Base-by-base conservation (phyloP, 306 rosid species). In the Comarum palustre region DNA sequence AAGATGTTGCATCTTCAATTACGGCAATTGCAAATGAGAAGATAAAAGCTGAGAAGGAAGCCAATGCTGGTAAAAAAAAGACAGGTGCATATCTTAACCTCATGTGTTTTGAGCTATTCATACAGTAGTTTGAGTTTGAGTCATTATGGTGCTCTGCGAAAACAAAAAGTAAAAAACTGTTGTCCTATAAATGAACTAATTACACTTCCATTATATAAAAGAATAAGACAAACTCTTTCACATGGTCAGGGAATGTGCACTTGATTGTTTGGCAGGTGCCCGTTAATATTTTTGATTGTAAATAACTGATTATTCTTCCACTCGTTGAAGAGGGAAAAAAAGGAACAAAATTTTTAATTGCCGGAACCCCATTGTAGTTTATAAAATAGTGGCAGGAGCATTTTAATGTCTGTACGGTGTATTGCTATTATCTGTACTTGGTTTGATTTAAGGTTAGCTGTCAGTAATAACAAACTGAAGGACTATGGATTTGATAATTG, bases 21-120 rank as follows among this genome's bases (percentile, higher is more conserved):
- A 80, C 96, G 4, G 96, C 99, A 60, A 87, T 94, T 88, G 96
- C 96, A 12, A 94, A 91, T 71, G 96, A 94, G 78, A 94, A 91
- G 88, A 63, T 94, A 66, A 94, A 87, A 79, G 91, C 90, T 22
- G 99, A 94, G 79, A 94, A 91, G 85, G 96, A 91, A 80, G 90
- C 92, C 39, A 89, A 83, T 81, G 87, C 96, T 80, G 90, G 96
- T 42, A 94, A 91, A 88, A 94, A 84, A 93, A 94, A 90, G 83
- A 82, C 86, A 82, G 97, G 96, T 91, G 83, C 24, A 5, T 11
- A 22, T 17, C 31, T 15, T 20, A 6, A 39, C 57, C 72, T 59
- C 8, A 10, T 48, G 25, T 29, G n/a, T 20, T 68, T 62, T 36
- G 58, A 61, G 17, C 15, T 47, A 36, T 31, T 47, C 51, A 29